These are phyloP conservation scores for Tuber melanosporum DNA, from an alignment of 495 filamentous ascomycete species.

Conservation along the genomic window DNA sequence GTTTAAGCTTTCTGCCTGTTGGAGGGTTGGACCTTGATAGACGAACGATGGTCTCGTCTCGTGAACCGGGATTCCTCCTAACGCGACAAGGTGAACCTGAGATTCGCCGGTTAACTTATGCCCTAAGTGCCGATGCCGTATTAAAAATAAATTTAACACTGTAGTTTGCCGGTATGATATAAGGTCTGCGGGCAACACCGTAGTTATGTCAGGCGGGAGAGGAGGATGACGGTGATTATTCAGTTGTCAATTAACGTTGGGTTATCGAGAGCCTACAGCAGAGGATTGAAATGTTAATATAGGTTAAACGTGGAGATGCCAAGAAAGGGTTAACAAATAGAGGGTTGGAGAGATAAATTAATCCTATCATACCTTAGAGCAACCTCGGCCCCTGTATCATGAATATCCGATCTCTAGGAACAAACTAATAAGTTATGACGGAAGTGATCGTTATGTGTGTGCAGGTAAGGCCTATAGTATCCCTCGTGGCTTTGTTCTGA, in stretches of 20 bases:
- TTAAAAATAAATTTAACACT: background rate
- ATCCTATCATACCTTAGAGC: background rate
- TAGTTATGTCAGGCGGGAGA: background rate
- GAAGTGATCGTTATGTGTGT: background rate
- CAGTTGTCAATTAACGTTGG: background rate
- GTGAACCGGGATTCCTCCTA: background rate
- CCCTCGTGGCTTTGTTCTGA: background rate
- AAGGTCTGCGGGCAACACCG: background rate
- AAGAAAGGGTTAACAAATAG: background rate
- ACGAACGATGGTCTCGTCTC: background rate
- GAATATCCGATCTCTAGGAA: background rate
- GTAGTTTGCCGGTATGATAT: slow-evolving; percentile 1
- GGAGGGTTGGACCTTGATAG: background rate
- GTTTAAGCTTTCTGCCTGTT: slow-evolving; percentile 3
- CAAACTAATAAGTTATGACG: background rate
- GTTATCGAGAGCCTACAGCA: background rate
- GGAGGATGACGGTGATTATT: background rate
- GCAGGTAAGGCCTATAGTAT: background rate
- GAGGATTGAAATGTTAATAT: background rate
- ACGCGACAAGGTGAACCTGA: background rate
- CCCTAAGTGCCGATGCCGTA: background rate
- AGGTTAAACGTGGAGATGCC: background rate
- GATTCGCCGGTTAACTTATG: background rate
- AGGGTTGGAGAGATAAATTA: background rate
- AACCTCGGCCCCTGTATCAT: background rate